Conservation (phyloP, 176 grass and related monocot genomes). For the Carex scoparia region DNA sequence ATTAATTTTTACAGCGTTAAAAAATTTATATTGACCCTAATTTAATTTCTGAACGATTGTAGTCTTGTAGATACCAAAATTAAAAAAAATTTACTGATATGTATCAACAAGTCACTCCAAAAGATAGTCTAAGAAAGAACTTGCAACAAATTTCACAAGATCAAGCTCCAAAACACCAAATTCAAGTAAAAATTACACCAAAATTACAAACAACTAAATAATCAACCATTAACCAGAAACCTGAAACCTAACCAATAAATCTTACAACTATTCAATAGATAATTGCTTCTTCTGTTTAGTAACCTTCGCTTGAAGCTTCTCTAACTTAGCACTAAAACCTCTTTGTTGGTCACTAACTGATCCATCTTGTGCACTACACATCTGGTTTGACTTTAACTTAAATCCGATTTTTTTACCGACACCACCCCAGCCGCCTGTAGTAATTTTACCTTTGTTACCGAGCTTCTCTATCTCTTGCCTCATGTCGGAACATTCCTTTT, state of each 20-base stretch:
- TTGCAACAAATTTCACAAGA: background rate
- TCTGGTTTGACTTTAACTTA: conserved; percentile 62
- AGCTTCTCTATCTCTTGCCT: conserved; percentile 81
- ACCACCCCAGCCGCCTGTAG: conserved; percentile 12
- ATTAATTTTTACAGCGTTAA: too few species aligned
- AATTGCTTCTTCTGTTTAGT: conserved; percentile 74
- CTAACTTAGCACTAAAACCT: conserved; percentile 55
- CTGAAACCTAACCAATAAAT: conserved; percentile 5
- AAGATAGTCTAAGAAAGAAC: background rate
- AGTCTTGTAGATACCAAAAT: background rate
- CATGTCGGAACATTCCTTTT: conserved; percentile 82
- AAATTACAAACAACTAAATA: conserved; percentile 38
- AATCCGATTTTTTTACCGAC: conserved; percentile 52
- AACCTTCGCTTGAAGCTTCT: conserved; percentile 70
- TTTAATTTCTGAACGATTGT: background rate
- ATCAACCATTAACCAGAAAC: conserved; percentile 4
- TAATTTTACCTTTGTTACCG: conserved; percentile 31
- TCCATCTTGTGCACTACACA: conserved; percentile 72
- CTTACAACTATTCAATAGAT: conserved; percentile 20
- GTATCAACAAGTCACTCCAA: background rate
- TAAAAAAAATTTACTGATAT: background rate
- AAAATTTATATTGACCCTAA: background rate
- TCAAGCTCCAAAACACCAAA: background rate
- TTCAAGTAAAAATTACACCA: background rate
- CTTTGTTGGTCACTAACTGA: conserved; percentile 61